Base-by-base conservation (phyloP, 139 green algal genomes). In the Coelastrella sp. region DNA sequence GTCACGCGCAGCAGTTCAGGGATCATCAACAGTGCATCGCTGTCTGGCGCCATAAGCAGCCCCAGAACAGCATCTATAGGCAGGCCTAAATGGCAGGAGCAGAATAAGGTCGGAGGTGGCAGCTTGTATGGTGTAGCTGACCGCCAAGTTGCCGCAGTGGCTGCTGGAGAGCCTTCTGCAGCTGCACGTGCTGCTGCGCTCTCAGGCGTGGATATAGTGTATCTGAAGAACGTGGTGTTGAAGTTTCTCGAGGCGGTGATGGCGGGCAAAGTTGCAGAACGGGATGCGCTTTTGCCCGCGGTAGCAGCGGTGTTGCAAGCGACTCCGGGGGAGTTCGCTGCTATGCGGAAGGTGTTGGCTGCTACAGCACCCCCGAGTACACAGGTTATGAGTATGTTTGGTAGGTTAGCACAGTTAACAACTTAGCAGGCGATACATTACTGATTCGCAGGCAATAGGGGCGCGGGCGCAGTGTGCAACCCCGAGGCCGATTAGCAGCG, bases 171-270 rank as follows among this genome's bases (percentile, higher is more conserved):
- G 17, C 7, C 4, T 3, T 59, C 59, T 59, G 7, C 73, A 17
- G 61, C 11, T 7, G 74, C 3, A 64, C 6, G 47, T 11, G 64
- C 19, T 79, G 73, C 23, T 4, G 64, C 54, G 23, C 23, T 64
- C 66, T 73, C 32, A 57, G 89, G 90, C 0, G 91, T 95, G 76
- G 95, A 96, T 80, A 79, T 96, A 3, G 59, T 96, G 58, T 96
- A 97, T 86, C 76, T 97, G 65, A 96, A 95, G 86, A 97, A 97
- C 73, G 94, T 97, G 78, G 54, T 97, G 83, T 86, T 96, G 22
- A 96, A 96, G 85, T 97, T 97, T 76, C 79, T 97, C 58, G 95
- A 96, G 65, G 94, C 95, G 0, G 84, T 89, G 11, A 47, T 88
- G 59, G 85, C 89, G 7, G 89, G 92, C 68, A 88, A 86, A 80